Conservation (phyloP, 768 basidiomycete species). For the Kwoniella dejecticola region DNA sequence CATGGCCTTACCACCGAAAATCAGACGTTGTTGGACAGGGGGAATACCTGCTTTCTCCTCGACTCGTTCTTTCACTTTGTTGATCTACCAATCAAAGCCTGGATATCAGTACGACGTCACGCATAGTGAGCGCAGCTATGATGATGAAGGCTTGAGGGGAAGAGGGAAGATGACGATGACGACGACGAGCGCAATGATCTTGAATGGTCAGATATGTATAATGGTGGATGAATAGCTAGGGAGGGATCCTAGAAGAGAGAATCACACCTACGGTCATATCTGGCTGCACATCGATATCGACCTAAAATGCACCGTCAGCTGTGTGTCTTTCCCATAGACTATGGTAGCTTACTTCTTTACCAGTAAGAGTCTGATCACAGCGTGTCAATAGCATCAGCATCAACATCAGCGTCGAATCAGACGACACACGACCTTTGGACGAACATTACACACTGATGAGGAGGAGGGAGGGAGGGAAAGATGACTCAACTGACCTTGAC, state of each 20-base stretch:
- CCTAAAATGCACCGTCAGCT: slow-evolving; percentile 58
- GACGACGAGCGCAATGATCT: no score
- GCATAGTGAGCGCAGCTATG: no score
- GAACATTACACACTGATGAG: not conserved
- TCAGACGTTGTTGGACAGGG: slow-evolving; percentile 90
- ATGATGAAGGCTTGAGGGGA: no score
- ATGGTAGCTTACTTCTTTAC: slow-evolving; percentile 74
- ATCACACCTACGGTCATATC: slow-evolving; percentile 71
- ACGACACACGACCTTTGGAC: not conserved
- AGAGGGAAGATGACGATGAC: no score
- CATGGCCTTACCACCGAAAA: slow-evolving; percentile 92
- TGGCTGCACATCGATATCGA: slow-evolving; percentile 91
- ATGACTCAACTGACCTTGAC: slow-evolving; percentile 48
- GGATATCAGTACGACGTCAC: not conserved
- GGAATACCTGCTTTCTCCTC: slow-evolving; percentile 99
- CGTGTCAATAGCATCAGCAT: not conserved
- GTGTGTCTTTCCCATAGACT: no score
- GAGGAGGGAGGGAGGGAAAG: slow-evolving; percentile 5
- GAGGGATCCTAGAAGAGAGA: not conserved
- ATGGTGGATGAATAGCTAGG: no score
- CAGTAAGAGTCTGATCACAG: slow-evolving; percentile 78
- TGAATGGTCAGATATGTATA: not conserved
- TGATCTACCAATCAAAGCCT: slow-evolving; percentile 63
- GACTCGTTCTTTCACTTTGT: slow-evolving; percentile 93
- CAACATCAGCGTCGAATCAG: not conserved